A percentile compares a stretch with the other conserved stretches of the same genome.
Evolutionary conservation across 1,284 basidiomycete genomes (phyloP).

Genomic region (Naganishia sp.): DNA sequence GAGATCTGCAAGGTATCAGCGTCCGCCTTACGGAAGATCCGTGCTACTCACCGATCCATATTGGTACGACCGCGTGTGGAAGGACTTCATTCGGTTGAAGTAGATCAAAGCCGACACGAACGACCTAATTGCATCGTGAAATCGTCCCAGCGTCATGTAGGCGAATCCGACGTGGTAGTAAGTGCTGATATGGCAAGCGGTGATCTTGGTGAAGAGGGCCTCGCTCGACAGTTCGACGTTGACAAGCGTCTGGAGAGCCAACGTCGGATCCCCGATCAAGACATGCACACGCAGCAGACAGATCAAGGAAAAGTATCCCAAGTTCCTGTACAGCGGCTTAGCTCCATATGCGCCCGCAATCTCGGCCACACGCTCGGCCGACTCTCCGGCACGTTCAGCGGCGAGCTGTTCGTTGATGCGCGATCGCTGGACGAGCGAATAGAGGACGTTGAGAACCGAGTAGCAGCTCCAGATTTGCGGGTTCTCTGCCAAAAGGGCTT

Average conservation of each 20-base stretch:
- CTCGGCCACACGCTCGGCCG: constrained; percentile 79
- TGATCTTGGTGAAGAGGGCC: constrained; percentile 85
- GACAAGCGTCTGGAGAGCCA: constrained; percentile 94
- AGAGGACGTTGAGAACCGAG: constrained; percentile 94
- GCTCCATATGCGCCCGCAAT: constrained; percentile 89
- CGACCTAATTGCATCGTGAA: constrained; percentile 90
- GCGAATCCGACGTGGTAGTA: constrained; percentile 97
- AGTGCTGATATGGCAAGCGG: constrained; percentile 70
- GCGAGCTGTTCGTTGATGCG: constrained; percentile 90
- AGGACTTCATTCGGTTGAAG: constrained; percentile 87
- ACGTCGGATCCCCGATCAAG: constrained; percentile 88
- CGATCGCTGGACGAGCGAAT: constrained; percentile 96
- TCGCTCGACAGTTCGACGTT: constrained; percentile 86
- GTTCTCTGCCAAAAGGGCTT: constrained; percentile 71
- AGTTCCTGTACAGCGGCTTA: constrained; percentile 85
- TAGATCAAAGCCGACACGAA: constrained; percentile 93
- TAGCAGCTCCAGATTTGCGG: constrained; percentile 93
- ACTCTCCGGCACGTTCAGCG: constrained; percentile 77
- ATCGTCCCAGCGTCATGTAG: constrained; percentile 91
- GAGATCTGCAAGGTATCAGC: constrained; percentile 65
- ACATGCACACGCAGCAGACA: constrained; percentile 94
- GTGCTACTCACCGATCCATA: constrained; percentile 75
- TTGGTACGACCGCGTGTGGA: constrained; percentile 93
- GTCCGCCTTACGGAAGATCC: background rate
- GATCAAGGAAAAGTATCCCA: constrained; percentile 97